Conservation (phyloP, 768 basidiomycete species). For the Tricholoma matsutake region DNA sequence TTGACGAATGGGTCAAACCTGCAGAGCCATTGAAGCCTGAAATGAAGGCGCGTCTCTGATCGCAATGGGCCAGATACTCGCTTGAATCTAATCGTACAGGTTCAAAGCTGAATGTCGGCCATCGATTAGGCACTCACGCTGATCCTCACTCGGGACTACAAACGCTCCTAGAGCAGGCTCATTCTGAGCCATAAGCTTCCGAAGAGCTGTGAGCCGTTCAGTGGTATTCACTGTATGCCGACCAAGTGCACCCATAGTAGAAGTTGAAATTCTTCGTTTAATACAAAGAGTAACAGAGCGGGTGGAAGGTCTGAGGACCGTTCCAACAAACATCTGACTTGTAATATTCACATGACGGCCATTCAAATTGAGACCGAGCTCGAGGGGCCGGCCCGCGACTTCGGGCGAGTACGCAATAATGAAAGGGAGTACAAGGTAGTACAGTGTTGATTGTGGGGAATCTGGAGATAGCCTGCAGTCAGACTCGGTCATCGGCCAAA, state of each 20-base stretch:
- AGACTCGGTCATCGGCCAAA: no score
- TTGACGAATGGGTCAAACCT: conserved; percentile 40
- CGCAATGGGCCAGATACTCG: conserved; percentile 84
- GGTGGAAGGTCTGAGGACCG: conserved; percentile 7
- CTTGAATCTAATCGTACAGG: conserved; percentile 63
- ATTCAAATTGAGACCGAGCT: background rate
- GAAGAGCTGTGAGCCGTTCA: conserved; percentile 56
- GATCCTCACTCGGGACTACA: conserved; percentile 90
- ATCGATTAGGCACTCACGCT: conserved; percentile 54
- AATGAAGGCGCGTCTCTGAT: conserved; percentile 82
- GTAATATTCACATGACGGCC: background rate
- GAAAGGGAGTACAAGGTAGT: no score
- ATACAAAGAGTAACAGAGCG: conserved; percentile 5
- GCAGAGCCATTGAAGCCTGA: conserved; percentile 95
- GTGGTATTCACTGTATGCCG: conserved; percentile 58
- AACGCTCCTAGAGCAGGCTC: conserved; percentile 57
- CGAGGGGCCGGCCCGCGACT: background rate
- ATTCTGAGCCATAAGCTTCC: conserved; percentile 64
- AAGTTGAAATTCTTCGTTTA: conserved; percentile 3
- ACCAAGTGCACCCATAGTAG: conserved; percentile 35
- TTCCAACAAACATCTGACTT: background rate
- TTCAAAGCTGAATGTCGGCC: background rate
- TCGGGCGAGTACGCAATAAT: no score
- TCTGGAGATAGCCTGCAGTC: no score
- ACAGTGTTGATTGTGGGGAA: no score